A percentile compares a stretch with the other conserved stretches of the same genome.
Conservation (phyloP, 2,329 filamentous ascomycete genomes). For the Mycogone perniciosa region DNA sequence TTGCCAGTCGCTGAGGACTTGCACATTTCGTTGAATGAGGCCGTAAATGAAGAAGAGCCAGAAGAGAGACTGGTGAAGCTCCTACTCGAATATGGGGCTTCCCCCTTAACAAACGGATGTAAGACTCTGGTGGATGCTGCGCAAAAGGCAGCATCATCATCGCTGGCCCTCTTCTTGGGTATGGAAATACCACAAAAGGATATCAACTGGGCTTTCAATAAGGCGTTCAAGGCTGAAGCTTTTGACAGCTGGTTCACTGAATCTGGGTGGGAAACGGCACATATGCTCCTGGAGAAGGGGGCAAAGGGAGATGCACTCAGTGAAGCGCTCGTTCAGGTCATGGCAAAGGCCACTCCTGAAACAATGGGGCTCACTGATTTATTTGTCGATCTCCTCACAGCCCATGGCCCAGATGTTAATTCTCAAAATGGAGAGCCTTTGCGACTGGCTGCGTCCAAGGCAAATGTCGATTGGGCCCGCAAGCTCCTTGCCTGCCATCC, state of each 20-base stretch:
- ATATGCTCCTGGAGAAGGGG: constrained; percentile 43
- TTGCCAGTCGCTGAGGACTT: constrained; percentile 43
- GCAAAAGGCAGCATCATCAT: constrained; percentile 30
- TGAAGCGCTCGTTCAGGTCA: constrained; percentile 38
- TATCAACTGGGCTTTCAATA: constrained; percentile 38
- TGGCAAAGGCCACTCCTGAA: constrained; percentile 36
- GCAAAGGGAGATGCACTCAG: constrained; percentile 41
- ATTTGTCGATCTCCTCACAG: constrained; percentile 38
- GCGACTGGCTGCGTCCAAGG: constrained; percentile 46
- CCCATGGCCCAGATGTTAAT: constrained; percentile 41
- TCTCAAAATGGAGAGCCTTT: constrained; percentile 48
- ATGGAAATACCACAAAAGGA: constrained; percentile 36
- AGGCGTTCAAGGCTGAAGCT: constrained; percentile 37
- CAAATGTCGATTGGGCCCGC: constrained; percentile 42
- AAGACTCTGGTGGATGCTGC: constrained; percentile 47
- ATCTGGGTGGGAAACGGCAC: constrained; percentile 40
- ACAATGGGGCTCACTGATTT: constrained; percentile 34
- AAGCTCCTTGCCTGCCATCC: constrained; percentile 46
- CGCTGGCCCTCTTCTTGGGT: constrained; percentile 38
- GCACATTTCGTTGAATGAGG: constrained; percentile 44
- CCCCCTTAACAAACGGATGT: constrained; percentile 44
- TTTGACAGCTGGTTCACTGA: constrained; percentile 41
- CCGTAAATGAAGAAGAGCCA: constrained; percentile 46
- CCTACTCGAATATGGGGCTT: constrained; percentile 46
- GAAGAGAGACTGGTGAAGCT: constrained; percentile 42